A percentile compares a stretch with the other conserved stretches of the same genome.
Evolutionary conservation across 2,329 filamentous ascomycete genomes (phyloP).

Genomic region (Elsinoe batatas): DNA sequence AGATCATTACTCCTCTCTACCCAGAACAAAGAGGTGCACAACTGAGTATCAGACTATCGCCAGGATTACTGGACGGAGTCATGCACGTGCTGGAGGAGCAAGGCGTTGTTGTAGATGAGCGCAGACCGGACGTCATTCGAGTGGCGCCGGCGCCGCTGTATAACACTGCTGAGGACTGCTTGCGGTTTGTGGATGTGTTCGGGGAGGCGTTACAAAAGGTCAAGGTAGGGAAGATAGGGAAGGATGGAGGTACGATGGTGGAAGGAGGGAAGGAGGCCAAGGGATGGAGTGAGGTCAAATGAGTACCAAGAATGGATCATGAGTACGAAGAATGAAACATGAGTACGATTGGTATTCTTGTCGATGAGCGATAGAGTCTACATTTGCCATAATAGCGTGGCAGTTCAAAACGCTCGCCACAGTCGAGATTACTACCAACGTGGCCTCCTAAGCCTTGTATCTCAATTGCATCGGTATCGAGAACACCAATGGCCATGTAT

Average conservation of each 20-base stretch:
- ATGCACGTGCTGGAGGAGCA: conserved; percentile 53
- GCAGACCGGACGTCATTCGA: conserved; percentile 75
- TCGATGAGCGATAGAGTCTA: no score
- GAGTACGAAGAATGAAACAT: no score
- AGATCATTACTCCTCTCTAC: conserved; percentile 59
- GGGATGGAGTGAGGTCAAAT: conserved; percentile 27
- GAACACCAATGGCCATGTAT: no score
- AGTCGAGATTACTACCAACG: no score
- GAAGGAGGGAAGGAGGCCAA: conserved; percentile 22
- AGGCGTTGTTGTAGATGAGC: conserved; percentile 70
- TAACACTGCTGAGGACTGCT: conserved; percentile 68
- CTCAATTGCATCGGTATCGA: no score
- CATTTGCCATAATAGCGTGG: no score
- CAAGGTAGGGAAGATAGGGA: conserved; percentile 10
- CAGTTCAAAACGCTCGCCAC: no score
- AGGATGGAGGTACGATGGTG: conserved; percentile 18
- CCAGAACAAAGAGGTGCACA: conserved; percentile 65
- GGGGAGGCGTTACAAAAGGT: conserved; percentile 38
- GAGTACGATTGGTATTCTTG: no score
- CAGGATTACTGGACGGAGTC: conserved; percentile 61
- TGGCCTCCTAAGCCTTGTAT: no score
- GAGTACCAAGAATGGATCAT: no score
- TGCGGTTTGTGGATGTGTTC: conserved; percentile 48
- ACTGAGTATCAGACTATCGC: conserved; percentile 59
- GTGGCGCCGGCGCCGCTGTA: conserved; percentile 79